Base-by-base conservation (phyloP, 2,329 filamentous ascomycete species). In the Xylariaceae sp. region DNA sequence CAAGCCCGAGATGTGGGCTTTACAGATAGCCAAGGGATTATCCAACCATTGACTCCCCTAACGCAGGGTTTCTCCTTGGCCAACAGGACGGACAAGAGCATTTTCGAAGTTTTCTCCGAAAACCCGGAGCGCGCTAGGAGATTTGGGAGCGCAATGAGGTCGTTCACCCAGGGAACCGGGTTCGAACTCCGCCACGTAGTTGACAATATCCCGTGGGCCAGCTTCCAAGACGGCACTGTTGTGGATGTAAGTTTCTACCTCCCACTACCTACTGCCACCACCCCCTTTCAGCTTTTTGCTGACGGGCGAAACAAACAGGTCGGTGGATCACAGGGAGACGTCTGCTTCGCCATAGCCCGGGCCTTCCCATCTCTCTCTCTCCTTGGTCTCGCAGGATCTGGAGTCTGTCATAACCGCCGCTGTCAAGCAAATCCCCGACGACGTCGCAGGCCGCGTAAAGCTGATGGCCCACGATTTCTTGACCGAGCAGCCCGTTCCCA, bases 381-480 rank as follows among this genome's bases (percentile, higher is more conserved):
- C 41, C 12, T 51, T 44, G 8, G 35, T 52, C 1, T 54, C 40
- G 53, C 65, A 50, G 57, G 67, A 51, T 24, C 38, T 51, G 3
- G 46, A 41, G n/a, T 33, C 38, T 5, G 43, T 52, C 2, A 36
- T 52, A 12, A 16, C 7, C 2, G 46, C 19, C 1, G 48, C 40
- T 2, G 12, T 38, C 17, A 36, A 38, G n/a, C 33, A 41, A 7
- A 23, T n/a, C 1, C 40, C 40, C 11, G 9, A 35, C 11, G 38
- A 46, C 0, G 4, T 43, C 7, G 13, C 21, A 9, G 18, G 26
- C 2, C 48, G 46, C 7, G 23, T 48, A 4, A 35, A 29, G 11
- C 41, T 41, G 14, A 41, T 36, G 36, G 27, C 26, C 8, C 44
- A 46, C 15, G 37, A 46, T 11, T 43, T 46, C 23, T 37, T 46